Evolutionary conservation across 148 eudicot genomes (phyloP).

Genomic region (Rhododendron vialii): DNA sequence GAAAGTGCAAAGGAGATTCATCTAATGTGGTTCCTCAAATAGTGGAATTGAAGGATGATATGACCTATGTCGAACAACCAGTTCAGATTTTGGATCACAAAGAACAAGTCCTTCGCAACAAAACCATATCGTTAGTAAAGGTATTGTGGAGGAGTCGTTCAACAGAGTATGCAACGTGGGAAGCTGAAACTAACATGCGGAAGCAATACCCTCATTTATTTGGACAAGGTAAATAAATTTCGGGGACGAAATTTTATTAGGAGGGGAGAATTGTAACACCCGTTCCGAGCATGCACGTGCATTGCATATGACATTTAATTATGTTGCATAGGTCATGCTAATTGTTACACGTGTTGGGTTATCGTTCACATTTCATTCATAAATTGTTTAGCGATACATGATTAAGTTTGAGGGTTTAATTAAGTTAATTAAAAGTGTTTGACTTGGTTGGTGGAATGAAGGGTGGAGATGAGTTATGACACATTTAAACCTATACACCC

Average conservation of each 20-base stretch:
- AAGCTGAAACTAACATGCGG: not conserved
- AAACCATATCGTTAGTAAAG: not conserved
- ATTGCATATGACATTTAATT: no score
- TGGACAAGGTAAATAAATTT: not conserved
- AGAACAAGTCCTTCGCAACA: not conserved
- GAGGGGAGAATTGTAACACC: not conserved
- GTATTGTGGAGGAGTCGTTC: not conserved
- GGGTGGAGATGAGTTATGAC: no score
- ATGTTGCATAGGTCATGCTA: no score
- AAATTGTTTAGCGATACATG: no score
- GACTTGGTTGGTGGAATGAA: no score
- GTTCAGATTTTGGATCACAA: not conserved
- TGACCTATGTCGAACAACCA: not conserved
- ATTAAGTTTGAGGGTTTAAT: no score
- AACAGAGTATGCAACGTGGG: not conserved
- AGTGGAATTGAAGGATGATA: not conserved
- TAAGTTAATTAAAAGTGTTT: no score
- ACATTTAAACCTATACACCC: no score
- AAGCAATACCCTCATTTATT: not conserved
- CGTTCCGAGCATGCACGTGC: not conserved
- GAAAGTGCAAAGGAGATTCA: not conserved
- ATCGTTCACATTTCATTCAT: no score
- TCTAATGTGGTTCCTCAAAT: not conserved
- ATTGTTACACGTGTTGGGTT: no score
- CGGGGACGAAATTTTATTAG: not conserved